These are phyloP conservation scores for Nemania diffusa DNA, from an alignment of 2,329 filamentous ascomycete genomes.

Conservation along the genomic window DNA sequence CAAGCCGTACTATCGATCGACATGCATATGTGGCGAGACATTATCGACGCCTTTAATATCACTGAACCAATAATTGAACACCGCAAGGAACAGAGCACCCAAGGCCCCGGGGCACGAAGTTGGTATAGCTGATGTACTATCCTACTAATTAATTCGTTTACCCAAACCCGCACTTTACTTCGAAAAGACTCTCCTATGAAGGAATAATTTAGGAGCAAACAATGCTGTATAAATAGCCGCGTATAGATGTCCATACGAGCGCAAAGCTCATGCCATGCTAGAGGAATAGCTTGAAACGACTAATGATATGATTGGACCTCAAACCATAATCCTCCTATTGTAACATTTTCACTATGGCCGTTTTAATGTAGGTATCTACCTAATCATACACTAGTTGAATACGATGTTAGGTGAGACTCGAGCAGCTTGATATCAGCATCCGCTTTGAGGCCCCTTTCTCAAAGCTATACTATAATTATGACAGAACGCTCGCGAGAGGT, in stretches of 20 bases:
- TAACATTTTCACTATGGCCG: not conserved
- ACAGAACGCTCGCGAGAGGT: too few species aligned
- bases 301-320: conserved; percentile 16
- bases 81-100: conserved; percentile 67
- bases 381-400: not conserved
- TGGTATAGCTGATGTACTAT: conserved; percentile 69
- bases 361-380: not conserved
- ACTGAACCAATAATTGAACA: conserved; percentile 86
- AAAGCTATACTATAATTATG: too few species aligned
- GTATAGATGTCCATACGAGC: conserved; percentile 24
- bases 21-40: conserved; percentile 81
- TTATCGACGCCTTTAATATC: conserved; percentile 81
- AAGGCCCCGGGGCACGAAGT: conserved; percentile 65
- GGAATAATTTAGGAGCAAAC: not conserved
- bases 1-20: conserved; percentile 92
- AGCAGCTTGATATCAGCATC: not conserved
- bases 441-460: too few species aligned
- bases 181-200: not conserved
- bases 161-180: not conserved
- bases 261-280: conserved; percentile 15
- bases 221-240: conserved; percentile 21
- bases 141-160: not conserved
- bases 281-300: conserved; percentile 9
- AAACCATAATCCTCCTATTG: not conserved
- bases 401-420: not conserved